These are phyloP conservation scores for Diplotaxis tenuifolia DNA, from an alignment of 345 rosid genomes.

Conservation along the genomic window DNA sequence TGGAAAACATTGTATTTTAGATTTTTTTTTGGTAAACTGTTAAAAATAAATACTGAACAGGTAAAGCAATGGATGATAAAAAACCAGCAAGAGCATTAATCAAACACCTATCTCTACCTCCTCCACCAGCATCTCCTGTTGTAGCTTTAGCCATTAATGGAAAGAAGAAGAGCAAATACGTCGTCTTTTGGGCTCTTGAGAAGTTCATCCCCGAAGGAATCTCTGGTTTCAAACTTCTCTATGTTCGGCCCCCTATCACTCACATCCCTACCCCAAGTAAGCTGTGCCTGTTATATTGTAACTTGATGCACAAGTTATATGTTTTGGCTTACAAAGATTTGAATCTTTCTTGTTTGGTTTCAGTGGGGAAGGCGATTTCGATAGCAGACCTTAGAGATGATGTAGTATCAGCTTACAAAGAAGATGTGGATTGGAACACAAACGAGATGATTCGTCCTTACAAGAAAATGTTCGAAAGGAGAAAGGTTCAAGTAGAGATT, in stretches of 20 bases:
- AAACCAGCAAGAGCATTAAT: conserved; percentile 16
- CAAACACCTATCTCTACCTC: conserved; percentile 36
- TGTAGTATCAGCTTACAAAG: conserved; percentile 69
- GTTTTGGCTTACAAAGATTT: neutral
- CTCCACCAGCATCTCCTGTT: conserved; percentile 26
- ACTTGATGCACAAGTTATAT: neutral
- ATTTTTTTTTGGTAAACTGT: conserved; percentile 5
- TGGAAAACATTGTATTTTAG: neutral
- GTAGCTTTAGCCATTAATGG: conserved; percentile 75
- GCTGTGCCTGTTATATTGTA: conserved; percentile 4
- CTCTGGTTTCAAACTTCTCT: conserved; percentile 57
- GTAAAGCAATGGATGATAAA: conserved; percentile 21
- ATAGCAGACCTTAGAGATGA: conserved; percentile 75
- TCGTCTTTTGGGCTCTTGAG: conserved; percentile 56
- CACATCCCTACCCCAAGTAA: conserved; percentile 88
- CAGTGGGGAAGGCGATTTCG: conserved; percentile 77
- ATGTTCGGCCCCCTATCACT: conserved; percentile 59
- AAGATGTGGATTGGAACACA: conserved; percentile 67
- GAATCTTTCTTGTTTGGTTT: conserved; percentile 3
- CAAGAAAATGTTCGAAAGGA: conserved; percentile 59
- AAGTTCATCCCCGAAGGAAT: conserved; percentile 56
- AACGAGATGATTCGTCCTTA: conserved; percentile 61
- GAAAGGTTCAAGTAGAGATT: conserved; percentile 63
- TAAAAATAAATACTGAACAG: neutral
- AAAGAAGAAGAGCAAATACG: conserved; percentile 52